These are phyloP conservation scores for Hyaloscypha hepaticicola DNA, from an alignment of 495 filamentous ascomycete genomes.

Conservation along the genomic window DNA sequence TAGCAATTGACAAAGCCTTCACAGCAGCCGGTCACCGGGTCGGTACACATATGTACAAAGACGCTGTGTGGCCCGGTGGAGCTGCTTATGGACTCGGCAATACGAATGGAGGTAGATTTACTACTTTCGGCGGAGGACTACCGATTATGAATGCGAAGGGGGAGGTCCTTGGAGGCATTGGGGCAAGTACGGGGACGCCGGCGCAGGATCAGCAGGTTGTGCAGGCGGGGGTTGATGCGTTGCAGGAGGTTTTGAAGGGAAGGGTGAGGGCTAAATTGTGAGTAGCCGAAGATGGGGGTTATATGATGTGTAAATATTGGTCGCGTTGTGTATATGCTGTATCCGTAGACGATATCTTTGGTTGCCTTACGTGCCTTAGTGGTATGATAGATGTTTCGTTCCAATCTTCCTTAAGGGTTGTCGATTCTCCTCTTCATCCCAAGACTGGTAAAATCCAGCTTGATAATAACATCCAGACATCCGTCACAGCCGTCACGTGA, in stretches of 20 bases:
- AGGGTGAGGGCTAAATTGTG: constrained; percentile 20
- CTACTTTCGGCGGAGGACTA: constrained; percentile 30
- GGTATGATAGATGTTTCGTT: not conserved
- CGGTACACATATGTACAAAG: constrained; percentile 32
- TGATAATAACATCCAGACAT: not conserved
- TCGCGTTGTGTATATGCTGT: not conserved
- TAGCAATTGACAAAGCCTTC: constrained; percentile 33
- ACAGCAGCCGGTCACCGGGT: constrained; percentile 32
- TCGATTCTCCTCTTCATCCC: not conserved
- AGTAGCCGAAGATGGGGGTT: not conserved
- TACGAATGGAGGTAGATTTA: constrained; percentile 32
- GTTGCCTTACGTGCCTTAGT: not conserved
- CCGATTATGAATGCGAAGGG: constrained; percentile 30
- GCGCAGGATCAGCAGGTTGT: constrained; percentile 32
- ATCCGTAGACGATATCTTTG: not conserved
- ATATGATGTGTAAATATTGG: not conserved
- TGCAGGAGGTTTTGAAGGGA: constrained; percentile 26
- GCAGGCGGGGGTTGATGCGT: constrained; percentile 29
- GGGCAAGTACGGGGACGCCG: constrained; percentile 29
- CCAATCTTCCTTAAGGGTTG: not conserved
- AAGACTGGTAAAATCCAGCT: not conserved
- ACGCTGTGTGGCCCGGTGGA: constrained; percentile 32
- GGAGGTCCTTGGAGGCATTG: constrained; percentile 31
- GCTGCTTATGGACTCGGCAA: constrained; percentile 28
- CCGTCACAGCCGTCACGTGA: not conserved